phyloP scores from a whole-genome alignment of 83 land plant genomes.

The Picea mariana region DNA sequence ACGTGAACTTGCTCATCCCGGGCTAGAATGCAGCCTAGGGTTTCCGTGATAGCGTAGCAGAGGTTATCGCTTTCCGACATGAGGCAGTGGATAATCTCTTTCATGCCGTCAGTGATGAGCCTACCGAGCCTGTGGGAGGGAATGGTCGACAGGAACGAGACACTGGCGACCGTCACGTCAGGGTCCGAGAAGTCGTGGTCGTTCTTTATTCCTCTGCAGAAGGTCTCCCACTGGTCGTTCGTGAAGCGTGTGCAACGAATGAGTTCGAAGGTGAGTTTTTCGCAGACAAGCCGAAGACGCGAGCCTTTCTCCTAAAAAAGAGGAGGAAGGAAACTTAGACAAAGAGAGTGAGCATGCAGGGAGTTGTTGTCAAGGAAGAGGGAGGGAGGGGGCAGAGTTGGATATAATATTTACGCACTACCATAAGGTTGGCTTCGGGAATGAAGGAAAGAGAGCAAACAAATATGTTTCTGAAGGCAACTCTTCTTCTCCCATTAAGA shows the following conservation, averaged over 20 bases:
- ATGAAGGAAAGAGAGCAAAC: too few relatives aligned
- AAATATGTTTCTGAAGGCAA: too few relatives aligned
- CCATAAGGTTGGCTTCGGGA: too few relatives aligned
- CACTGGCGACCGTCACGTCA: too few relatives aligned
- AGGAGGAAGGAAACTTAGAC: too few relatives aligned
- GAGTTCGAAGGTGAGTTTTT: constrained; percentile 97
- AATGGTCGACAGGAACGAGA: too few relatives aligned
- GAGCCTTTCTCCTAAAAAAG: constrained; percentile 10
- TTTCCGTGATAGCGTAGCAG: constrained; percentile 76
- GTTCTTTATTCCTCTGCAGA: constrained; percentile 70
- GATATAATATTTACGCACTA: too few relatives aligned
- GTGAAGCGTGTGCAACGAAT: constrained; percentile 87
- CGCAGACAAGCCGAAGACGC: constrained; percentile 88
- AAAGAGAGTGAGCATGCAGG: too few relatives aligned
- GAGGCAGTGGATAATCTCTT: constrained; percentile 73
- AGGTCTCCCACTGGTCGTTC: constrained; percentile 88
- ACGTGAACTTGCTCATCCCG: constrained; percentile 56
- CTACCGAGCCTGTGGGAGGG: too few relatives aligned
- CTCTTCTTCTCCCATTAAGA: too few relatives aligned
- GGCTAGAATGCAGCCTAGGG: constrained; percentile 90
- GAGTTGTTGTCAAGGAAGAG: too few relatives aligned
- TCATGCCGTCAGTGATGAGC: constrained; percentile 55
- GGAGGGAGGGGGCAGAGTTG: too few relatives aligned
- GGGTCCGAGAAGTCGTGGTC: constrained; percentile 95
- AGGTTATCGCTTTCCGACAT: constrained; percentile 64